Base-by-base conservation (phyloP, 352 stramenopile species). In the Aphanomyces astaci region DNA sequence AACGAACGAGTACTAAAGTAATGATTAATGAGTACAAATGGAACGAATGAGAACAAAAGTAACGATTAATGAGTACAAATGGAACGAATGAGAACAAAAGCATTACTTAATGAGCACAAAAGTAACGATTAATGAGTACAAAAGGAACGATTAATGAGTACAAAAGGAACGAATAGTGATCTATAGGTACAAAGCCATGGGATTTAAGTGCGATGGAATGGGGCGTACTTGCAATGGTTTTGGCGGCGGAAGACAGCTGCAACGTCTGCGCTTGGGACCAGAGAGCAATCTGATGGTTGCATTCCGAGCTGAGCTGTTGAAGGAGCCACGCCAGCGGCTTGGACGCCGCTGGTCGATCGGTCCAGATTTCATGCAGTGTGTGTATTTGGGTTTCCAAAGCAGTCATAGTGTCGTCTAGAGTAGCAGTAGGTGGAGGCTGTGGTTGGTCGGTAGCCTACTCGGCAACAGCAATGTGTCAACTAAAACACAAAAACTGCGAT, bases 241-340 rank as follows among this genome's bases (percentile, higher is more conserved):
- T 67, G 45, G 60, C 60, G n/a, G 46, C 46, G 19, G 43, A 43
- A 19, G 33, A 22, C 15, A 67, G 36, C 2, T 67, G 43, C 17
- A 46, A 10, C 22, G 60, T 32, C 7, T 30, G n/a, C 31, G 60
- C 31, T 22, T 67, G 45, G 19, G 39, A 46, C 7, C 46, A 39
- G n/a, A 28, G 33, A 13, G 45, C 25, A 25, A 67, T 10, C 33
- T 67, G 22, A 11, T 67, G 43, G 11, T 67, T 24, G 60, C 60
- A 62, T 9, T 64, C 60, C 24, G 17, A 11, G 48, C 48, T 55
- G 48, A 55, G 48, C n/a, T 55, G 10, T n/a, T 55, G 48, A 11
- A 55, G 22, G 10, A 55, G 48, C 48, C 48, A 55, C 27, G 48
- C 48, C n/a, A 55, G 48, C n/a, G 48, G 27, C 27, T 55, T 55